phyloP scores from a whole-genome alignment of 768 basidiomycete species.

The Pleurotus cornucopiae region DNA sequence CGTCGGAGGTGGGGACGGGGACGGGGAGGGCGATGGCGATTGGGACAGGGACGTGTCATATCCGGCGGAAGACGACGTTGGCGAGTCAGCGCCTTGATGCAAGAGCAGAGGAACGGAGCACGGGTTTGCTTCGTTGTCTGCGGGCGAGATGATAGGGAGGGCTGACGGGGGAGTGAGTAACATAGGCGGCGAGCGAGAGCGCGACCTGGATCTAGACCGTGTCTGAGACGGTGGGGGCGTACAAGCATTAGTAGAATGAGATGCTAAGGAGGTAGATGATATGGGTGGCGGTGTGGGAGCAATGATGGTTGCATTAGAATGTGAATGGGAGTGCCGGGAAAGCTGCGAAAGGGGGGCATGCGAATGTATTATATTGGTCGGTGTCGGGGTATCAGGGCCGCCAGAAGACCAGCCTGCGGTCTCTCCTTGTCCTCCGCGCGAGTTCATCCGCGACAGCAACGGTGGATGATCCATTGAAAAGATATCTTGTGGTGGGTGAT shows the following conservation, averaged over 20 bases:
- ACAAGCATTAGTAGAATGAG: constrained; percentile 14
- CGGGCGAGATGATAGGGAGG: constrained; percentile 1
- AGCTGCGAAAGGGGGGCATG: constrained; percentile 20
- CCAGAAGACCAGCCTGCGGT: constrained; percentile 20
- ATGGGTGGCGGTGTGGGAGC: constrained; percentile 34
- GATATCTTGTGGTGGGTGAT: constrained; percentile 35
- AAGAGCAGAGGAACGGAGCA: constrained; percentile 18
- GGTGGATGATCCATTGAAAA: constrained; percentile 38
- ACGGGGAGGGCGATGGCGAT: constrained; percentile 36
- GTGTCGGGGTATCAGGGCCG: constrained; percentile 42
- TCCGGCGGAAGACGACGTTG: constrained; percentile 55
- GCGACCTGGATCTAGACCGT: constrained; percentile 16
- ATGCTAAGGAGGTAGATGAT: constrained; percentile 16
- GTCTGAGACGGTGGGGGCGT: constrained; percentile 16
- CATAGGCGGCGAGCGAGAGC: constrained; percentile 19
- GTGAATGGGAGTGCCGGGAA: constrained; percentile 37
- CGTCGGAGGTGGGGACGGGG: constrained; percentile 30
- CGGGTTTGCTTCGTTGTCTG: not conserved
- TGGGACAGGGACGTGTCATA: constrained; percentile 49
- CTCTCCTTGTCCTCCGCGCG: constrained; percentile 14
- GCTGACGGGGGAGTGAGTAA: not conserved
- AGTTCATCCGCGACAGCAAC: constrained; percentile 32
- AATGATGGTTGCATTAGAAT: constrained; percentile 47
- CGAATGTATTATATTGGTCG: constrained; percentile 22
- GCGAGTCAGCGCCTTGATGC: constrained; percentile 40